These are phyloP conservation scores for Protomyces inundatus DNA, from an alignment of 1,139 yeast genomes.

Conservation along the genomic window DNA sequence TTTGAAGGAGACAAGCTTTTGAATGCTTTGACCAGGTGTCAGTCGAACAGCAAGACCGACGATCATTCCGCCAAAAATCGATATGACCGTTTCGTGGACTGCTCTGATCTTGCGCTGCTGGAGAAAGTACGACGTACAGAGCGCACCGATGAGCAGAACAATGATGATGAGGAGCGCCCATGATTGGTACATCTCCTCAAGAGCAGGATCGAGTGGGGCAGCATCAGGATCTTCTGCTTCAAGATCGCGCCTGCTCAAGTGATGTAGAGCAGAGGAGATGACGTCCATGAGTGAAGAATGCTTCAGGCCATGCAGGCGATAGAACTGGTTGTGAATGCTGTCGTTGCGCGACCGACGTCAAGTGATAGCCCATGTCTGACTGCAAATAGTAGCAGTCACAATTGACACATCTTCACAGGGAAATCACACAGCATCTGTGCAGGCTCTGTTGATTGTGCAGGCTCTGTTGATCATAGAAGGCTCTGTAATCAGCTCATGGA, in stretches of 20 bases:
- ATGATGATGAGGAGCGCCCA: conserved; percentile 93
- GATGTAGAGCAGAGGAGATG: not conserved
- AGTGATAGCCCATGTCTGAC: too few species aligned
- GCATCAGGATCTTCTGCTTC: conserved; percentile 26
- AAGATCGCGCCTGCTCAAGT: conserved; percentile 9
- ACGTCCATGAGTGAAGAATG: not conserved
- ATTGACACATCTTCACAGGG: too few species aligned
- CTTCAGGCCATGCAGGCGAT: too few species aligned
- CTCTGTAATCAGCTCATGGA: too few species aligned
- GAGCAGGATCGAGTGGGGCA: conserved; percentile 69
- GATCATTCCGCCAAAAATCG: conserved; percentile 93
- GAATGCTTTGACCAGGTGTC: conserved; percentile 93
- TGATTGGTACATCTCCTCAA: conserved; percentile 90
- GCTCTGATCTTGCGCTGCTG: conserved; percentile 90
- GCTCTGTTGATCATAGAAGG: too few species aligned
- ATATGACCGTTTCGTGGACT: conserved; percentile 91
- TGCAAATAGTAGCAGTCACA: too few species aligned
- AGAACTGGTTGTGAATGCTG: too few species aligned
- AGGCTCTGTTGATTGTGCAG: too few species aligned
- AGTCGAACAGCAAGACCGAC: conserved; percentile 87
- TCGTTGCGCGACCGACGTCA: too few species aligned
- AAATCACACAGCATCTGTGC: too few species aligned
- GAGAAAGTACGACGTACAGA: conserved; percentile 91
- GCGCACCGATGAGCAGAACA: conserved; percentile 72
- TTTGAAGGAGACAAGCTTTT: conserved; percentile 92